Evolutionary conservation across 352 stramenopile species (phyloP).

Genomic region (Phytopythium delawarense): DNA sequence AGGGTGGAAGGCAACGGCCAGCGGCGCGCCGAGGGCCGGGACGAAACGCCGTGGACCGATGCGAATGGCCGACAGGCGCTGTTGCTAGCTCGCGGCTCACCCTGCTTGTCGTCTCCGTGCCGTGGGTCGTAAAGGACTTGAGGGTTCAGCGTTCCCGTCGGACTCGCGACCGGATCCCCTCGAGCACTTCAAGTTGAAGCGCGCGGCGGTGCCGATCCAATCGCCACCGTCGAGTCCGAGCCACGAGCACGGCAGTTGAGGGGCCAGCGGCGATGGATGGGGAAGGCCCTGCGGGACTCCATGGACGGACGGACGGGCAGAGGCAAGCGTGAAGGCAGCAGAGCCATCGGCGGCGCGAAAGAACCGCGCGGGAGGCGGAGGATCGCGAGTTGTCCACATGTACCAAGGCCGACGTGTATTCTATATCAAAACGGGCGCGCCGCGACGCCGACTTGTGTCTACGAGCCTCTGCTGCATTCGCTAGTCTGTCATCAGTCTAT

Average conservation of each 20-base stretch:
- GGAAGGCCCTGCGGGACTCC: no score
- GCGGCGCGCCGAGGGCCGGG: background rate
- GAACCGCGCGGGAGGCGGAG: no score
- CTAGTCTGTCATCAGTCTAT: constrained; percentile 6
- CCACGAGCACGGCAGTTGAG: background rate
- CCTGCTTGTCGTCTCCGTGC: no score
- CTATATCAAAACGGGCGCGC: constrained; percentile 11
- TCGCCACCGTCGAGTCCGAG: background rate
- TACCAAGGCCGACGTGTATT: constrained; percentile 1
- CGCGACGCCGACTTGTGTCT: constrained; percentile 5
- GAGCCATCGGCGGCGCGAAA: no score
- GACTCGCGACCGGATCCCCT: background rate
- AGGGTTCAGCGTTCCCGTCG: background rate
- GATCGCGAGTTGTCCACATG: background rate
- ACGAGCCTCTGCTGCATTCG: constrained; percentile 5
- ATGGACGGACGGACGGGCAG: background rate
- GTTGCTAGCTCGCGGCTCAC: no score
- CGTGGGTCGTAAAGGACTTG: no score
- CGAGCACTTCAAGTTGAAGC: constrained; percentile 7
- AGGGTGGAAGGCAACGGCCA: background rate
- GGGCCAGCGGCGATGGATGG: background rate
- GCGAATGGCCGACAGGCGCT: no score
- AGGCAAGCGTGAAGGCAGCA: background rate
- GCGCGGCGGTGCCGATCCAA: no score
- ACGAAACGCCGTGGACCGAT: background rate